Conservation (phyloP, 169 alveolate species). For the Plasmodium gallinaceum region DNA sequence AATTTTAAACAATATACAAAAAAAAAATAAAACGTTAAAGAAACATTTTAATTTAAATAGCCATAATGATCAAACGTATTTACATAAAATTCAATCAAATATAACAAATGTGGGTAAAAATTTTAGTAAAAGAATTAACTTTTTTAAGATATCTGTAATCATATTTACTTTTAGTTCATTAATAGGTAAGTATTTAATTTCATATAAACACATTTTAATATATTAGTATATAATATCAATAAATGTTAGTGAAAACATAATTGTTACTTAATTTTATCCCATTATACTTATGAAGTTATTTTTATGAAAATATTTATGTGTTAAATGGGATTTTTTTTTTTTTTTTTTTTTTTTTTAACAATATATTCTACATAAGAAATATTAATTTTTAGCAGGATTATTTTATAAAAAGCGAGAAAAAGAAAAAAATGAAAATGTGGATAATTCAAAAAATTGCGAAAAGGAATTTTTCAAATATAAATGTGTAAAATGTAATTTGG, state of each 20-base stretch:
- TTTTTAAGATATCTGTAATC: constrained; percentile 4
- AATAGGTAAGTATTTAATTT: constrained; percentile 11
- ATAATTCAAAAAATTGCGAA: neutral
- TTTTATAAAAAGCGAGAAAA: constrained; percentile 1
- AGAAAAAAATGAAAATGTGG: neutral
- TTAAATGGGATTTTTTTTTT: neutral
- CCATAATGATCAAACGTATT: constrained; percentile 31
- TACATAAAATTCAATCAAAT: constrained; percentile 17
- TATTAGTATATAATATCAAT: neutral
- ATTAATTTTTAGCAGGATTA: neutral
- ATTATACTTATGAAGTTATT: neutral
- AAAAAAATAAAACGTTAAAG: constrained; percentile 10
- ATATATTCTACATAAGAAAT: neutral
- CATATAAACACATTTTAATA: neutral
- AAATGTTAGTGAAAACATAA: neutral
- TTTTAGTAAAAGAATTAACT: constrained; percentile 17
- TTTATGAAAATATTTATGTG: constrained; percentile 6
- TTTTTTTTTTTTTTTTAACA: neutral
- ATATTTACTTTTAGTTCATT: constrained; percentile 41
- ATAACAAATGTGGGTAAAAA: constrained; percentile 6
- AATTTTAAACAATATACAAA: neutral
- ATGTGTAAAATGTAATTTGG: constrained; percentile 83
- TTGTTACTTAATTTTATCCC: too few species aligned
- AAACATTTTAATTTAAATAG: neutral
- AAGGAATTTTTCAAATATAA: constrained; percentile 67